A percentile compares a stretch with the other conserved stretches of the same genome.
Evolutionary conservation across 75 land plant species (phyloP).

Genomic region (Picea sitchensis): DNA sequence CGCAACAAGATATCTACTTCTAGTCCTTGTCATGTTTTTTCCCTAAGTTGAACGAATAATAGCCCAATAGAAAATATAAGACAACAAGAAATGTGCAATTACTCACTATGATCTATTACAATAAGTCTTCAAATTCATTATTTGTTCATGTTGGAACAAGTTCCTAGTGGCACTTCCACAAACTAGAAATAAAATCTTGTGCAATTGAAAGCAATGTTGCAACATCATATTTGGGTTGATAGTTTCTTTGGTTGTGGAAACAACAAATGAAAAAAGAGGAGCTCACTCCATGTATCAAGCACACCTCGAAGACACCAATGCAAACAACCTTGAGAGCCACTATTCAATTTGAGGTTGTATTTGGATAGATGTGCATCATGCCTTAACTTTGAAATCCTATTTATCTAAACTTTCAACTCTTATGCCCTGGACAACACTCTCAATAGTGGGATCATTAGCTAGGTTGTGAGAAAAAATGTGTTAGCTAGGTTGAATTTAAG

Average conservation of each 20-base stretch:
- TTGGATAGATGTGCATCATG: slow-evolving; percentile 78
- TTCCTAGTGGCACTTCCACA: no score
- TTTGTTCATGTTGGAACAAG: no score
- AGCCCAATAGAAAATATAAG: not conserved
- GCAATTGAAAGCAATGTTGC: slow-evolving; percentile 18
- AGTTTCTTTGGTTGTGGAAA: not conserved
- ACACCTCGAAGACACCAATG: slow-evolving; percentile 99
- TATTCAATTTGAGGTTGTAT: slow-evolving; percentile 33
- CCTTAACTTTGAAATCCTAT: slow-evolving; percentile 56
- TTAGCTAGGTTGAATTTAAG: slow-evolving; percentile 30
- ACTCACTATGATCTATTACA: no score
- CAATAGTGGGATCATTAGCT: slow-evolving; percentile 44
- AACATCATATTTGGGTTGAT: no score
- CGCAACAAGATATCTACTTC: no score
- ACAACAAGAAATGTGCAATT: no score
- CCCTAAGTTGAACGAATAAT: slow-evolving; percentile 1
- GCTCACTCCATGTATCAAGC: slow-evolving; percentile 92
- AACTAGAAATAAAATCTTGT: no score
- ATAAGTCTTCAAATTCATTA: no score
- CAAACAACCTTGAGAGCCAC: slow-evolving; percentile 63
- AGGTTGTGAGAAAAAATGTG: slow-evolving; percentile 22
- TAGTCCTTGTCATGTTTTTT: no score
- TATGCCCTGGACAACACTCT: slow-evolving; percentile 56
- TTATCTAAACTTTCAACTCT: slow-evolving; percentile 64
- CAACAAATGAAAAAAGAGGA: slow-evolving; percentile 61